Percentiles rank a stretch among this genome's conserved stretches.
phyloP scores from a whole-genome alignment of 331 rosid species.

The Malus hybrid region DNA sequence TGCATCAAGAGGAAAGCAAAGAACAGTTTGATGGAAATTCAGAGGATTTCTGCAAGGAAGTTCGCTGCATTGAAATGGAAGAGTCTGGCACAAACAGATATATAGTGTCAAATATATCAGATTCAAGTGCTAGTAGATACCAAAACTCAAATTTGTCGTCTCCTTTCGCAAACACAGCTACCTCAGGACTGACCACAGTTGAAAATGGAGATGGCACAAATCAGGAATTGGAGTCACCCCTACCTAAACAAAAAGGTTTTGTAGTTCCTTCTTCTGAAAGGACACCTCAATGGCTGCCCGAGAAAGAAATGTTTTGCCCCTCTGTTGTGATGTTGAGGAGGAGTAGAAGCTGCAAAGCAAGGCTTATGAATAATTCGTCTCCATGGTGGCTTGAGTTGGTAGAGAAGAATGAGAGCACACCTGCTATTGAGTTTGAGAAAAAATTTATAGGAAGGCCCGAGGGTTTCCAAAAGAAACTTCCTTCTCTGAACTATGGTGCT shows the following conservation, averaged over 20 bases:
- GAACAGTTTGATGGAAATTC: too few species aligned
- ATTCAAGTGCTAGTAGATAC: too few species aligned
- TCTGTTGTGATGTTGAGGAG: not conserved
- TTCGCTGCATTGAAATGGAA: too few species aligned
- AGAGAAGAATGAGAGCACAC: conserved; percentile 48
- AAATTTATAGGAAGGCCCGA: conserved; percentile 58
- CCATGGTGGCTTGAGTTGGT: conserved; percentile 47
- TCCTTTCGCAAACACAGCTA: too few species aligned
- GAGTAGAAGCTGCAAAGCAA: conserved; percentile 78
- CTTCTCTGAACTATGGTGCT: conserved; percentile 30
- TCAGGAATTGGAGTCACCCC: too few species aligned
- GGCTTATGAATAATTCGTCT: conserved; percentile 38
- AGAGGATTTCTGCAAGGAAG: too few species aligned
- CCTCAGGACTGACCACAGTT: too few species aligned
- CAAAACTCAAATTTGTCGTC: too few species aligned
- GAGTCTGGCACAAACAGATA: too few species aligned
- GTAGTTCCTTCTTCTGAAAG: conserved; percentile 41
- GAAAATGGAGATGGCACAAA: too few species aligned
- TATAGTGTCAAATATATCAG: too few species aligned
- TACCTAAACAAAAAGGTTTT: conserved; percentile 9
- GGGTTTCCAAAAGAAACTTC: conserved; percentile 38
- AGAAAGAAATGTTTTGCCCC: conserved; percentile 10
- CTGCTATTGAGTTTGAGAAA: conserved; percentile 48
- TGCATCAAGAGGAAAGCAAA: too few species aligned
- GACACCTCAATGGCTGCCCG: conserved; percentile 34